Percentiles rank a stretch among this genome's conserved stretches.
Evolutionary conservation across 1,284 basidiomycete genomes (phyloP).

Genomic region (Heterobasidion occidentale): DNA sequence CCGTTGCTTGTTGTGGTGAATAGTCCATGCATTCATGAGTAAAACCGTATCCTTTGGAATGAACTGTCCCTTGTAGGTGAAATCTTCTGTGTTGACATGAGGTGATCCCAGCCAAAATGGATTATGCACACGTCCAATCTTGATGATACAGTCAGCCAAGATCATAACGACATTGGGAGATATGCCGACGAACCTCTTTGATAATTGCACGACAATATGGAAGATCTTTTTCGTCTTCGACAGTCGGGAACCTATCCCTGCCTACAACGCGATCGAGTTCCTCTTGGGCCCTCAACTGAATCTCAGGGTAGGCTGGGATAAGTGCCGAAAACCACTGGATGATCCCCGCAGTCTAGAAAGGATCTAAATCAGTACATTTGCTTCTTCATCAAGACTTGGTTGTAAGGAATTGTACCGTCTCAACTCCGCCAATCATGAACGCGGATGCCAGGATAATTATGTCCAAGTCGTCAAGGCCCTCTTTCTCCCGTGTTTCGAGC

Average conservation of each 20-base stretch:
- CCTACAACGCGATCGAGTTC: slow-evolving; percentile 7
- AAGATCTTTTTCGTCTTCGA: slow-evolving; percentile 3
- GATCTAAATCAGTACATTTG: background rate
- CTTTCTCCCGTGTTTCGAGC: background rate
- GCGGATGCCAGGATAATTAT: background rate
- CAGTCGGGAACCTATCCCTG: slow-evolving; percentile 5
- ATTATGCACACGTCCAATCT: background rate
- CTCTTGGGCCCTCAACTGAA: slow-evolving; percentile 3
- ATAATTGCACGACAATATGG: slow-evolving; percentile 5
- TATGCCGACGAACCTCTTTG: slow-evolving; percentile 4
- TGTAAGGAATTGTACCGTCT: slow-evolving; percentile 5
- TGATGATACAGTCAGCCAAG: background rate
- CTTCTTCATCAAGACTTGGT: no score
- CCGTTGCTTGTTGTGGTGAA: background rate
- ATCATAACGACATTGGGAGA: no score
- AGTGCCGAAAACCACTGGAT: background rate
- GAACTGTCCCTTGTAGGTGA: background rate
- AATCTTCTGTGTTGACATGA: background rate
- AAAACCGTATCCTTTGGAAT: background rate
- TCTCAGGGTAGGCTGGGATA: background rate
- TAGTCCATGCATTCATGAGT: background rate
- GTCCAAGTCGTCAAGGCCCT: background rate
- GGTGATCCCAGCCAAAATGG: background rate
- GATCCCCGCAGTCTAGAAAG: background rate
- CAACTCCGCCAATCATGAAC: background rate